A percentile compares a stretch with the other conserved stretches of the same genome.
Evolutionary conservation across 2,329 filamentous ascomycete genomes (phyloP).

Genomic region (Pezizomycotina sp.): DNA sequence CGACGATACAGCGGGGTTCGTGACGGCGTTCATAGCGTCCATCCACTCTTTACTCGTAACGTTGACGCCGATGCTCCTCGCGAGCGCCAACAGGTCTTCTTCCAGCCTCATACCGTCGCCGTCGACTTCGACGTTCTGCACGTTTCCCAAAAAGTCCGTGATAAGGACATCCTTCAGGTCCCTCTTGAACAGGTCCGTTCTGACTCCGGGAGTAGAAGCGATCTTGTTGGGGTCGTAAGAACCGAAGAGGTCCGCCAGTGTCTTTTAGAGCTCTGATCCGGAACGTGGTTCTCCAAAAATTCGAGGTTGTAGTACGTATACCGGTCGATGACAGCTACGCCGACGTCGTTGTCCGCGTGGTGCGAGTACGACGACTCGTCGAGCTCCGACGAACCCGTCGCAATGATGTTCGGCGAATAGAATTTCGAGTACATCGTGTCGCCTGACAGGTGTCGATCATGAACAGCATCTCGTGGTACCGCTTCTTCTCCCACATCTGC

Average conservation of each 20-base stretch:
- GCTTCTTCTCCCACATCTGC: constrained; percentile 99
- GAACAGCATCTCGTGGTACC: constrained; percentile 95
- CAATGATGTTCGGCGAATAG: constrained; percentile 95
- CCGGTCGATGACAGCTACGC: constrained; percentile 92
- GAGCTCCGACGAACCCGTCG: constrained; percentile 87
- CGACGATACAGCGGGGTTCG: constrained; percentile 23
- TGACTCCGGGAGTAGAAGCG: constrained; percentile 75
- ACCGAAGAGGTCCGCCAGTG: constrained; percentile 84
- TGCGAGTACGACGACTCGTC: constrained; percentile 95
- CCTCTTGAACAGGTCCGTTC: constrained; percentile 87
- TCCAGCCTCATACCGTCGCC: constrained; percentile 40
- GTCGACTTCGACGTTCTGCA: constrained; percentile 89
- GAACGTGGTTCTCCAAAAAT: constrained; percentile 80
- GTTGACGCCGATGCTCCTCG: constrained; percentile 42
- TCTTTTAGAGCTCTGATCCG: constrained; percentile 72
- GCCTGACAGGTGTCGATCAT: constrained; percentile 99
- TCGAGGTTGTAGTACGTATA: constrained; percentile 99
- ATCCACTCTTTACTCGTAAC: constrained; percentile 40
- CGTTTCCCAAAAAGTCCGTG: constrained; percentile 96
- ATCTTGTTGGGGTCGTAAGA: constrained; percentile 92
- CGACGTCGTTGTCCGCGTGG: constrained; percentile 94
- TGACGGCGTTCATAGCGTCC: constrained; percentile 30
- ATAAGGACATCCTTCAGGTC: constrained; percentile 38
- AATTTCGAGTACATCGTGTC: constrained; percentile 97
- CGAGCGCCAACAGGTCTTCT: constrained; percentile 63